Conservation (phyloP, 2,329 filamentous ascomycete genomes). For the Daldinia eschscholtzii region DNA sequence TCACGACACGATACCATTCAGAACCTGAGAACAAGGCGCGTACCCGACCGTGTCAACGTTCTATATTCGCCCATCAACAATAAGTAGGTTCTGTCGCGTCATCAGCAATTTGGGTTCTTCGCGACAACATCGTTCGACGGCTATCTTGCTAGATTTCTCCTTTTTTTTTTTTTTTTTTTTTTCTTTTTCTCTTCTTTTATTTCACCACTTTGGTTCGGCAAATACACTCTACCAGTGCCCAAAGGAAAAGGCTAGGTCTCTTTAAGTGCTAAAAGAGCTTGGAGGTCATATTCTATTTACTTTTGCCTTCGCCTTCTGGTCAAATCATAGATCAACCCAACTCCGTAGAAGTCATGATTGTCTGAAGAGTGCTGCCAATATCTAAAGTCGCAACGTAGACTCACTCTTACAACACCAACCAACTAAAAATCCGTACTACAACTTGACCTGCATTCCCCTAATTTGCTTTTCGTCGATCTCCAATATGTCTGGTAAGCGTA, state of each 20-base stretch:
- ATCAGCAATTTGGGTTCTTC: conserved; percentile 5
- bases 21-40: neutral
- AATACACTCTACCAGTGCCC: conserved; percentile 5
- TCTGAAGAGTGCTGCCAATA: conserved; percentile 48
- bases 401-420: conserved; percentile 34
- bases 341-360: conserved; percentile 53
- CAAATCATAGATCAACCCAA: conserved; percentile 50
- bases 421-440: conserved; percentile 28
- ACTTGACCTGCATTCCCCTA: conserved; percentile 24
- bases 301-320: conserved; percentile 42
- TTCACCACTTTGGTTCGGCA: conserved; percentile 1
- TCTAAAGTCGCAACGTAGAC: conserved; percentile 46
- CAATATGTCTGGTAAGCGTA: conserved; percentile 54
- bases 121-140: conserved; percentile 5
- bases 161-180: neutral
- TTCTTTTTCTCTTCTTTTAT: neutral
- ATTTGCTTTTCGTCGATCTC: conserved; percentile 28
- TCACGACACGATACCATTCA: conserved; percentile 18
- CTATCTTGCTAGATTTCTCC: conserved; percentile 1
- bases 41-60: neutral
- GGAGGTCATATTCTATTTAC: conserved; percentile 30
- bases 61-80: neutral
- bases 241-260: conserved; percentile 28
- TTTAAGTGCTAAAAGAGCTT: conserved; percentile 31
- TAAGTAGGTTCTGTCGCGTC: conserved; percentile 13